phyloP scores from a whole-genome alignment of 768 basidiomycete species.

The Suillus hirtellus region DNA sequence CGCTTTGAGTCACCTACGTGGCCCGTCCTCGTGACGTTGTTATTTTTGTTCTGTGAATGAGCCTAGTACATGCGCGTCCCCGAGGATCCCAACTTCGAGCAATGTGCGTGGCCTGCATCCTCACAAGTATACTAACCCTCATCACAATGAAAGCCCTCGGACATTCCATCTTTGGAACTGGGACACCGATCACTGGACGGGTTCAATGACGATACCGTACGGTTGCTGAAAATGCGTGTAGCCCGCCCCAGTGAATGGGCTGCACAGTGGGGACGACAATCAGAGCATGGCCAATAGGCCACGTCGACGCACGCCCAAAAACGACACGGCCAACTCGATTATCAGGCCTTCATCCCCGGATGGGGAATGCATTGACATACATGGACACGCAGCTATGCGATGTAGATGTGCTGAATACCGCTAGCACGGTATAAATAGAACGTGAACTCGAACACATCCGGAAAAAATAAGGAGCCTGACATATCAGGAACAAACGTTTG shows the following conservation, averaged over 20 bases:
- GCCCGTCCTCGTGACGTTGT: too few relatives aligned
- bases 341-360: neutral
- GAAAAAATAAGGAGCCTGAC: neutral
- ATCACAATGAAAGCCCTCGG: neutral
- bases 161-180: neutral
- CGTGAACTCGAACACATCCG: neutral
- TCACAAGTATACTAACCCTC: neutral
- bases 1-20: neutral
- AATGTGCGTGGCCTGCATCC: neutral
- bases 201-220: neutral
- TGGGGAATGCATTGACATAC: neutral
- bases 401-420: neutral
- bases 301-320: neutral
- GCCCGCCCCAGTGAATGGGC: too few relatives aligned
- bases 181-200: neutral
- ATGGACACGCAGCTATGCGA: neutral
- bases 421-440: neutral
- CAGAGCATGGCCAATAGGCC: neutral
- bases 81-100: neutral
- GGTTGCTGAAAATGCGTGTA: neutral
- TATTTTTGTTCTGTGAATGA: neutral
- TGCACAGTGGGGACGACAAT: neutral
- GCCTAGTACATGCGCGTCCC: neutral
- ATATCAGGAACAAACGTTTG: neutral
- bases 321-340: neutral